A percentile compares a stretch with the other conserved stretches of the same genome.
Conservation (phyloP, 129 eudicot species). For the Flaveria bidentis region DNA sequence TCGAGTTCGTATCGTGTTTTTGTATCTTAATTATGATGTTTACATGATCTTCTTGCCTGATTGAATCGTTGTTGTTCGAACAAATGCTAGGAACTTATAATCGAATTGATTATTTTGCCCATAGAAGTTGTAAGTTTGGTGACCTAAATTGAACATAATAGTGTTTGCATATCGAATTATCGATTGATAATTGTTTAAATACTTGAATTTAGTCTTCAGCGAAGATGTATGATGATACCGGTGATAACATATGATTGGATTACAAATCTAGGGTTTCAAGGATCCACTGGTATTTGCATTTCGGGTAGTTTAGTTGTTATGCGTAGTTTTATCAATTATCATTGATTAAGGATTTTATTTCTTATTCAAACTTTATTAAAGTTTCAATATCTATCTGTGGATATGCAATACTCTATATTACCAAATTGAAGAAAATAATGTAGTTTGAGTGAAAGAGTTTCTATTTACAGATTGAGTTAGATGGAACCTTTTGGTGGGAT, state of each 20-base stretch:
- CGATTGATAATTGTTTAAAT: background rate
- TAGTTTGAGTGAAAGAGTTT: conserved; percentile 1
- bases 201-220: background rate
- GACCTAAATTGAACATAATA: conserved; percentile 10
- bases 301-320: conserved; percentile 9
- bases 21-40: background rate
- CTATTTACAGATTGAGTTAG: background rate
- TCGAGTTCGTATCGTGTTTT: background rate
- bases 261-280: background rate
- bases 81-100: background rate
- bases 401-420: background rate
- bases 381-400: background rate
- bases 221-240: conserved; percentile 3
- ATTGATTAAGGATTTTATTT: background rate
- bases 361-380: background rate
- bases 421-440: conserved; percentile 7
- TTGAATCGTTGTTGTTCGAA: background rate
- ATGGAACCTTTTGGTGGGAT: background rate
- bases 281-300: conserved; percentile 17
- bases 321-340: background rate
- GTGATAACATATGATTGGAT: conserved; percentile 3
- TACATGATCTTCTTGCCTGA: background rate
- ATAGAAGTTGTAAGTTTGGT: conserved; percentile 1
- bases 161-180: background rate
- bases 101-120: background rate